Evolutionary conservation across 2,329 filamentous ascomycete species (phyloP), one percentile per base, ranked within the genome.

Genomic region (Cryphonectria carpinicola): DNA sequence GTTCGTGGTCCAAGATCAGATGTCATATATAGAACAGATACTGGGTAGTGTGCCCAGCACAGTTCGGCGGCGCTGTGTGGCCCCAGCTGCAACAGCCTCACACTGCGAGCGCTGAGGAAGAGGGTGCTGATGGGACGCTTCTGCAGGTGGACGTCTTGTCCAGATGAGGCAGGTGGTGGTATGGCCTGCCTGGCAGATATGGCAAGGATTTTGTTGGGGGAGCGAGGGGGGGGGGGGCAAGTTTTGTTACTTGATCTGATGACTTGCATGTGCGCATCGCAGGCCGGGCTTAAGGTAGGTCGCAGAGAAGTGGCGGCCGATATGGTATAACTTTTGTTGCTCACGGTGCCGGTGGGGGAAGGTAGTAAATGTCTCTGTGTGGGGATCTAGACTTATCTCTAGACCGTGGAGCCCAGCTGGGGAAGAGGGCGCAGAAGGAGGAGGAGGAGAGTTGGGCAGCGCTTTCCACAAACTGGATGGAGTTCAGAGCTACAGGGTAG

Each of bases 101-200:
- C 25, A 56, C 11, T 7, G 52, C 52, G 52, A 25, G 25, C 13
- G 25, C 25, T 56, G 54, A 32, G 19, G 32, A 32, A 19, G 19
- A 49, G 46, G 54, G 25, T 6, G 54, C 25, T 58, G 52, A 32
- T 56, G 13, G n/a, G 13, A 7, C 8, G 52, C n/a, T 54, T 28
- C 13, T 35, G 14, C 22, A 39, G 35, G 35, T 61, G 32, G 28
- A 39, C 28, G 22, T 61, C 58, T 61, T 61, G 58, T 35, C 58
- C 22, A 39, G 58, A 61, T 19, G 58, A 32, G 58, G 58, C 19
- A 61, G 58, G 58, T 61, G 58, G 58, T 61, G 58, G 13, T 22
- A 19, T 35, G 28, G 28, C 54, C 25, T 13, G n/a, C 5, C 13
- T 58, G 17, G 28, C 35, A 58, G 28, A 7, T 7, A n/a, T 39